Evolutionary conservation across 495 filamentous ascomycete species (phyloP).

Genomic region (Hypoxylon crocopeplum): DNA sequence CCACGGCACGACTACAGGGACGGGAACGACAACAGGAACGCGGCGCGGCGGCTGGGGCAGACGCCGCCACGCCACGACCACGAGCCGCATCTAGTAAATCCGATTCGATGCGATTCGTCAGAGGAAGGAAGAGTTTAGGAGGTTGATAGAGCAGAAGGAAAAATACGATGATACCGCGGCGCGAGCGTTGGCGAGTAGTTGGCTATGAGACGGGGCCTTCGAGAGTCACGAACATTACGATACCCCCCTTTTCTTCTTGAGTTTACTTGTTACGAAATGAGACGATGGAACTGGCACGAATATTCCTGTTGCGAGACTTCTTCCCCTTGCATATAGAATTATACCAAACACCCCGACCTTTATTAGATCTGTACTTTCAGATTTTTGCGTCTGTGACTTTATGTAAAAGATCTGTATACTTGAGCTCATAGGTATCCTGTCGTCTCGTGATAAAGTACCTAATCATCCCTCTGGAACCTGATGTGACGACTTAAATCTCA

Average conservation of each 20-base stretch:
- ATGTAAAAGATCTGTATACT: no score
- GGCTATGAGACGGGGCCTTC: conserved; percentile 3
- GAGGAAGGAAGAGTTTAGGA: background rate
- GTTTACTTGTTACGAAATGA: conserved; percentile 3
- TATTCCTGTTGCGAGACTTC: background rate
- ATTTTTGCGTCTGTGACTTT: background rate
- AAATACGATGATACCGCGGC: no score
- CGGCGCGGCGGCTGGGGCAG: conserved; percentile 36
- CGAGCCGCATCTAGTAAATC: conserved; percentile 37
- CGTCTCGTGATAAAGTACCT: no score
- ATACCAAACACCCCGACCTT: no score
- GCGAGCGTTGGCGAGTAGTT: background rate
- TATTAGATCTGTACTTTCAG: background rate
- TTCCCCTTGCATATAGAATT: conserved; percentile 3
- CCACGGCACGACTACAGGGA: conserved; percentile 13
- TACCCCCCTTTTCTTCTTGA: conserved; percentile 30
- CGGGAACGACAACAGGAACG: conserved; percentile 26
- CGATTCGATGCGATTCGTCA: background rate
- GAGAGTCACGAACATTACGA: conserved; percentile 38
- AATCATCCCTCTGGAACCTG: no score
- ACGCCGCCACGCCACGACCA: conserved; percentile 35
- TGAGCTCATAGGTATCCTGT: no score
- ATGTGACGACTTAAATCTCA: background rate
- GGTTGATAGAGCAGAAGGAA: no score
- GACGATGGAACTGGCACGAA: background rate